Conservation (phyloP, 2,329 filamentous ascomycete genomes). For the Teratosphaeriaceae sp. region DNA sequence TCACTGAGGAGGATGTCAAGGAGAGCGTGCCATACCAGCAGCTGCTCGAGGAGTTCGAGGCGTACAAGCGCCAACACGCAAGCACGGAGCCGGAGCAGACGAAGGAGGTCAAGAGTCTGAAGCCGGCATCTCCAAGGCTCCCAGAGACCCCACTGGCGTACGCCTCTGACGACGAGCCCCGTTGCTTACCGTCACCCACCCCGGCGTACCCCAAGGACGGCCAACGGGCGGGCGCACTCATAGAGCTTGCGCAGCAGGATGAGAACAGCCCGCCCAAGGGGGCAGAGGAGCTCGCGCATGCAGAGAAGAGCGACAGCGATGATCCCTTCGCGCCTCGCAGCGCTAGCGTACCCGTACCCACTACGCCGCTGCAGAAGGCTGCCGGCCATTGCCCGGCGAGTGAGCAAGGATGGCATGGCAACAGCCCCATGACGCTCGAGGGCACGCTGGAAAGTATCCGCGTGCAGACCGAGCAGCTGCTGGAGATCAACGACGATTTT, state of each 20-base stretch:
- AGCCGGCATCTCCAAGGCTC: not conserved
- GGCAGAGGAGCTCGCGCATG: no score
- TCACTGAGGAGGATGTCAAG: not conserved
- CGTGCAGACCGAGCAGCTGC: constrained; percentile 27
- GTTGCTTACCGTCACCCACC: constrained; percentile 12
- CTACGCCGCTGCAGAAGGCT: not conserved
- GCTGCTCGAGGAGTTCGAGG: not conserved
- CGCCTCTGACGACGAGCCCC: constrained; percentile 13
- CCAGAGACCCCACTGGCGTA: constrained; percentile 15
- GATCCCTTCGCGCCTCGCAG: constrained; percentile 12
- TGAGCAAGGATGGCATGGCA: no score
- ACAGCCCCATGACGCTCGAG: constrained; percentile 23
- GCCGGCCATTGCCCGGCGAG: not conserved
- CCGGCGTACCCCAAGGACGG: constrained; percentile 9
- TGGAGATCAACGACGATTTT: constrained; percentile 30
- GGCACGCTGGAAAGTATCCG: constrained; percentile 27
- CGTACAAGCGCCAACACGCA: not conserved
- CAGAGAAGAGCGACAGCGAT: constrained; percentile 1
- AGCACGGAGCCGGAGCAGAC: not conserved
- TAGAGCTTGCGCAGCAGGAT: not conserved
- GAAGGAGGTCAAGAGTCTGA: not conserved
- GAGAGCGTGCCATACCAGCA: not conserved
- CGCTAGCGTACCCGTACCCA: not conserved
- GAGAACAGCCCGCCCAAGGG: no score
- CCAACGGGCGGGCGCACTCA: constrained; percentile 6